Conservation (phyloP, 495 filamentous ascomycete species). For the Rhypophila decipiens region DNA sequence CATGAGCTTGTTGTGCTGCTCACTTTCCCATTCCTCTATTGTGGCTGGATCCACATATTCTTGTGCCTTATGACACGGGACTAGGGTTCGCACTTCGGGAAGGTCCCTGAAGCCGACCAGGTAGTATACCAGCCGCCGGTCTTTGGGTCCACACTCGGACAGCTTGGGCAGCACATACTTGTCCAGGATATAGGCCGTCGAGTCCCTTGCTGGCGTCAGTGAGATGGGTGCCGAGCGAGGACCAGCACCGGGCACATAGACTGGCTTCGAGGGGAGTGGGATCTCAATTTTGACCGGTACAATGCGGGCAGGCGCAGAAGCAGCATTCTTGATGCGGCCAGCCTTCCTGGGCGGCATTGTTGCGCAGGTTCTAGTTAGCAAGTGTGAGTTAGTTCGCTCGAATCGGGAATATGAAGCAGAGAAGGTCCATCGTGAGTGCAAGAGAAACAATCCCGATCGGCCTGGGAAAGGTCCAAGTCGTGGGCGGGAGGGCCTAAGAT, state of each 20-base stretch:
- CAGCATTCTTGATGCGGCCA: no score
- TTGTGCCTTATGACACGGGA: constrained; percentile 31
- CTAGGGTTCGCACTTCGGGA: constrained; percentile 28
- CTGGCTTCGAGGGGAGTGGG: constrained; percentile 23
- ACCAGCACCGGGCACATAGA: constrained; percentile 33
- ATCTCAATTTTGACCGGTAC: constrained; percentile 32
- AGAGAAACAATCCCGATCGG: no score
- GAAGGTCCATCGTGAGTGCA: no score
- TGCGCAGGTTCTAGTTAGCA: no score
- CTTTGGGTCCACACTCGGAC: constrained; percentile 10
- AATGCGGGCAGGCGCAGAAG: no score
- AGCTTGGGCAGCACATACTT: constrained; percentile 31
- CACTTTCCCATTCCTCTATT: constrained; percentile 40
- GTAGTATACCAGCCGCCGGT: constrained; percentile 33
- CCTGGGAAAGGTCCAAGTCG: no score
- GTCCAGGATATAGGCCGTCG: constrained; percentile 41
- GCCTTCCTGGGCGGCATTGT: no score
- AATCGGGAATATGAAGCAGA: no score
- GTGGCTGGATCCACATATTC: constrained; percentile 41
- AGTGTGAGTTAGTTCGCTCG: no score
- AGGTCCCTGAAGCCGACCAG: constrained; percentile 38
- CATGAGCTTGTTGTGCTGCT: constrained; percentile 21
- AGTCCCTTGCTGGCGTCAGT: constrained; percentile 30
- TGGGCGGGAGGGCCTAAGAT: no score
- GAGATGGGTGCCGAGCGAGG: constrained; percentile 30